A percentile compares a stretch with the other conserved stretches of the same genome.
Conservation (phyloP, 768 basidiomycete genomes). For the Suillus cothurnatus region DNA sequence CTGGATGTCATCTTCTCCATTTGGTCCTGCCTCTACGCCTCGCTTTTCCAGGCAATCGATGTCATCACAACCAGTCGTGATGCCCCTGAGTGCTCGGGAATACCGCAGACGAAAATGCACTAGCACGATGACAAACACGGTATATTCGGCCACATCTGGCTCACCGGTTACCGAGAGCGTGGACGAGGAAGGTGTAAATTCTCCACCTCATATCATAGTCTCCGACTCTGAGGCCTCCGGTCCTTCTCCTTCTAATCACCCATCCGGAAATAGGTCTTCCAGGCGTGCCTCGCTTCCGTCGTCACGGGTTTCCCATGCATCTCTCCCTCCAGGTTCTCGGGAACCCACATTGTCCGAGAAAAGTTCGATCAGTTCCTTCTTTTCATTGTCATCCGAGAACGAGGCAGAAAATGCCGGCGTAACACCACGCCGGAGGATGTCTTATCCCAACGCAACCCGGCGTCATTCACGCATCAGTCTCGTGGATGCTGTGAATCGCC, state of each 20-base stretch:
- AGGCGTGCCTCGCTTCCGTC: slow-evolving; percentile 17
- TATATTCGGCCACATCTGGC: neutral
- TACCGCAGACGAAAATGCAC: slow-evolving; percentile 26
- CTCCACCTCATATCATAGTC: neutral
- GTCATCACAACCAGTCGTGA: slow-evolving; percentile 30
- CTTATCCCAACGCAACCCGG: slow-evolving; percentile 27
- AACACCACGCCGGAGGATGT: slow-evolving; percentile 21
- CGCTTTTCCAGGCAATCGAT: slow-evolving; percentile 34
- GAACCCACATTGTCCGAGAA: slow-evolving; percentile 26
- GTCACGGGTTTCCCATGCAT: slow-evolving; percentile 1
- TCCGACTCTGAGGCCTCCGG: neutral
- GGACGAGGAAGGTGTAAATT: slow-evolving; percentile 15
- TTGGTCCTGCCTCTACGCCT: slow-evolving; percentile 30
- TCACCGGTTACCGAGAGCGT: neutral
- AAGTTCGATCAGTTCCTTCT: slow-evolving; percentile 30
- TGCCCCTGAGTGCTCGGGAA: slow-evolving; percentile 33
- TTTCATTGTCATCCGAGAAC: slow-evolving; percentile 26
- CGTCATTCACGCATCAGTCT: slow-evolving; percentile 26
- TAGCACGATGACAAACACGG: slow-evolving; percentile 1
- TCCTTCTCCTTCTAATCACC: neutral
- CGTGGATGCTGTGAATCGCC: slow-evolving; percentile 27
- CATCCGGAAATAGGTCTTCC: neutral
- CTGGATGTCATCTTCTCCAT: slow-evolving; percentile 30
- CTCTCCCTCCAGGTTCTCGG: slow-evolving; percentile 12
- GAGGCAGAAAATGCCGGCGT: neutral